phyloP scores from a whole-genome alignment of 306 rosid genomes.

The Hylodesmum podocarpum region DNA sequence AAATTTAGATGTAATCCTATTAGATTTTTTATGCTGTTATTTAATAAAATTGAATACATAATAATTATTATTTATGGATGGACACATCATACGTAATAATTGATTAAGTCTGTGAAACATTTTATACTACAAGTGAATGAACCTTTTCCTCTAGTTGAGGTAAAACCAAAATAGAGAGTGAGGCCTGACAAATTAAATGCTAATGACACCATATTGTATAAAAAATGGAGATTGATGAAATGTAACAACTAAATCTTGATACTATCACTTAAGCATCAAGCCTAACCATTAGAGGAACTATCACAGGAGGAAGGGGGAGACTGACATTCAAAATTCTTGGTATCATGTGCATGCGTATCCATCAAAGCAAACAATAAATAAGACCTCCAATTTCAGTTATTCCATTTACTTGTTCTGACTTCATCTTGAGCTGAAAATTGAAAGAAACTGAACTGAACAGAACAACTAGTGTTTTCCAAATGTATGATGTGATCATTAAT shows the following conservation, averaged over 20 bases:
- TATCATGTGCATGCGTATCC: constrained; percentile 9
- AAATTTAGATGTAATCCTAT: too few relatives aligned
- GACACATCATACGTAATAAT: too few relatives aligned
- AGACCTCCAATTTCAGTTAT: constrained; percentile 1
- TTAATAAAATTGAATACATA: too few relatives aligned
- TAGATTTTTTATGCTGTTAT: too few relatives aligned
- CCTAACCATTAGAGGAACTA: not conserved
- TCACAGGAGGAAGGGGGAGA: not conserved
- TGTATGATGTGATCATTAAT: constrained; percentile 20
- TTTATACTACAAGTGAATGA: too few relatives aligned
- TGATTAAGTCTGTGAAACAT: too few relatives aligned
- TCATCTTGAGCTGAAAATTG: constrained; percentile 16
- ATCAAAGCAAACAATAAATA: constrained; percentile 22
- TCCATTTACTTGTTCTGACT: constrained; percentile 1
- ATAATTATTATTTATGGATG: too few relatives aligned
- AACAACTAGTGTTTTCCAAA: constrained; percentile 1
- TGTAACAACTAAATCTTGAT: not conserved
- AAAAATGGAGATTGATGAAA: not conserved
- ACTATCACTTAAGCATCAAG: not conserved
- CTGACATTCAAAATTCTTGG: not conserved
- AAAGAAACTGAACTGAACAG: not conserved
- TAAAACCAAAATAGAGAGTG: too few relatives aligned
- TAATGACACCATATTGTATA: not conserved
- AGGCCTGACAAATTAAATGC: too few relatives aligned
- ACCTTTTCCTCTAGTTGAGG: too few relatives aligned